A percentile compares a stretch with the other conserved stretches of the same genome.
These are phyloP conservation scores for Kodamaea nitidulidarum DNA, from an alignment of 805 yeast species.

Conservation along the genomic window DNA sequence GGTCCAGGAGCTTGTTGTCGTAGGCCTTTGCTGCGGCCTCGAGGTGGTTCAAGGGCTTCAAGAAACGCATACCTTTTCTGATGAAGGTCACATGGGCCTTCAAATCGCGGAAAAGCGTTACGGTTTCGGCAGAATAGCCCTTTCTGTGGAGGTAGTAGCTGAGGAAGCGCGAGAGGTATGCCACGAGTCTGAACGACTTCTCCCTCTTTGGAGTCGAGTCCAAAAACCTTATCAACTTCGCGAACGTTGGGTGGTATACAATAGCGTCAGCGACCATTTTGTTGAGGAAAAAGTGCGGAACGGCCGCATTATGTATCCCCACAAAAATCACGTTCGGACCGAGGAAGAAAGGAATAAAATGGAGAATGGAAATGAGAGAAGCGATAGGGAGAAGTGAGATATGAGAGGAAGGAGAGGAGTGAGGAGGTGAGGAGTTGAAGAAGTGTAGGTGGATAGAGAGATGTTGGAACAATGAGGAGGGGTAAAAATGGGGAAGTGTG, in stretches of 20 bases:
- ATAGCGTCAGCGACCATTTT: conserved; percentile 64
- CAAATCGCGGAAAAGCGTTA: conserved; percentile 49
- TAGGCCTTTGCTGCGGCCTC: conserved; percentile 63
- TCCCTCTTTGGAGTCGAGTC: conserved; percentile 75
- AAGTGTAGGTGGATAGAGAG: too few relatives aligned
- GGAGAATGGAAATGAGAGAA: too few relatives aligned
- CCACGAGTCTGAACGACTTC: conserved; percentile 71
- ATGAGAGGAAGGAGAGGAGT: too few relatives aligned
- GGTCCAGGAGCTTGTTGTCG: conserved; percentile 68
- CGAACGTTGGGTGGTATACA: conserved; percentile 69
- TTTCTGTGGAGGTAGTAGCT: conserved; percentile 55
- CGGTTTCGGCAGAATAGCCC: conserved; percentile 48
- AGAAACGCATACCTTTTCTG: conserved; percentile 79
- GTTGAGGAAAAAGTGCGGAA: conserved; percentile 1
- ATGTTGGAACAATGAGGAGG: too few relatives aligned
- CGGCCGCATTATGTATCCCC: conserved; percentile 3
- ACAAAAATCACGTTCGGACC: conserved; percentile 4
- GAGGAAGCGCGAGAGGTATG: conserved; percentile 74
- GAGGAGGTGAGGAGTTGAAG: too few relatives aligned
- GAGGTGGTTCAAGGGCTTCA: conserved; percentile 74
- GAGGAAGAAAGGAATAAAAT: conserved; percentile 1
- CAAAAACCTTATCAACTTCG: conserved; percentile 57
- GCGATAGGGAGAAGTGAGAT: too few relatives aligned
- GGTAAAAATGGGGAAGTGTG: too few relatives aligned
- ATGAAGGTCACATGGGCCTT: conserved; percentile 62